Evolutionary conservation across 495 filamentous ascomycete species (phyloP), one percentile per base, ranked within the genome.

Genomic region (Penicillium lagena): DNA sequence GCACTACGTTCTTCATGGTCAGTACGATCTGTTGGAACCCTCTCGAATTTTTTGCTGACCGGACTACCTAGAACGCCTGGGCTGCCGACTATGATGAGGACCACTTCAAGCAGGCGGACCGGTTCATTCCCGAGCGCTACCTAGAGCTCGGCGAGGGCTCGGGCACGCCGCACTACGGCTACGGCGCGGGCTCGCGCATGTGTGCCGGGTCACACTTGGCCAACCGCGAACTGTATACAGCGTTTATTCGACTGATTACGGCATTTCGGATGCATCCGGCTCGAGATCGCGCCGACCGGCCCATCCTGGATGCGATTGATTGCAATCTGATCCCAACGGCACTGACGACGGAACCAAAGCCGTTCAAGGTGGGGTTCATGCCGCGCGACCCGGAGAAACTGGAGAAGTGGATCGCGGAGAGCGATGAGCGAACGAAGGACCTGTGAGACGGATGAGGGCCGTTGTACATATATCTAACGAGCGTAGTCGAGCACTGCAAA

Each of bases 121-220:
- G 64, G 7, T 87, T 87, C 54, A 59, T 71, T 15, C 78, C 82
- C 0, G 82, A 86, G 43, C 78, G 83, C 30, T 88, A 83, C 52
- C 67, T 88, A n/a, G 66, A 75, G 4, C 58, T 71, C 29, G 50
- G 61, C 12, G 78, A 83, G 37, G 70, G 63, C 31, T 65, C 73
- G 1, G 81, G 83, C 1, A 87, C 82, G 7, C 79, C 80, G 0
- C 83, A 87, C 52, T 88, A 83, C 50, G 81, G 68, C 14, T 87
- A 85, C 52, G 83, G 83, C 8, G 82, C 83, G 1, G 82, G 82
- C 1, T 77, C 74, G n/a, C 71, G 82, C 22, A 85, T 85, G 80
- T 86, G 82, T 59, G 79, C 77, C n/a, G 82, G 82, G n/a, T 79
- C 73, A 2, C 80, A 85, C 42, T 64, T 86, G 3, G 82, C 80